Evolutionary conservation across 352 stramenopile genomes (phyloP).

Genomic region (Phytophthora cryptogea): DNA sequence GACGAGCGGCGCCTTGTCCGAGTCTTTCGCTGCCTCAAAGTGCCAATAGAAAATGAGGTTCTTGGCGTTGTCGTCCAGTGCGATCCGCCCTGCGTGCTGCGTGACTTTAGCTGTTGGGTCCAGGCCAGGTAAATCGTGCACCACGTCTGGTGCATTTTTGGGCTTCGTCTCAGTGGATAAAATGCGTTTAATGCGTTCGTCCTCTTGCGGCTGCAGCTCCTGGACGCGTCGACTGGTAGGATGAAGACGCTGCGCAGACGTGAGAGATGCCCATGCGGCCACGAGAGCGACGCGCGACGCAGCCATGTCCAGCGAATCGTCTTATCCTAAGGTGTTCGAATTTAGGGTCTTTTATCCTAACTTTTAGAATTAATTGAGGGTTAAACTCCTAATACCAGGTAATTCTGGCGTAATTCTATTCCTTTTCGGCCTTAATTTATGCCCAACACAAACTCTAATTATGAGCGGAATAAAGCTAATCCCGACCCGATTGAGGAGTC

Average conservation of each 20-base stretch:
- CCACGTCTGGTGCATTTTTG: slow-evolving; percentile 39
- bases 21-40: slow-evolving; percentile 51
- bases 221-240: slow-evolving; percentile 16
- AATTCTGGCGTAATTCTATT: no score
- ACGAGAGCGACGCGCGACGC: slow-evolving; percentile 1
- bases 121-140: slow-evolving; percentile 58
- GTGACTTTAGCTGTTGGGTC: slow-evolving; percentile 51
- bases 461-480: no score
- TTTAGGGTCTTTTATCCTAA: background rate
- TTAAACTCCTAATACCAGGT: no score
- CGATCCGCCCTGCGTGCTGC: slow-evolving; percentile 70
- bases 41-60: slow-evolving; percentile 87
- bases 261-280: slow-evolving; percentile 4
- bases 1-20: slow-evolving; percentile 61
- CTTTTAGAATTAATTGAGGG: no score
- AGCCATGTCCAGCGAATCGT: background rate
- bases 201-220: slow-evolving; percentile 10
- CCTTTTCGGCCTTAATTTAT: no score
- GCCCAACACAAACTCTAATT: no score
- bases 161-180: slow-evolving; percentile 6
- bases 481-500: no score
- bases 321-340: background rate
- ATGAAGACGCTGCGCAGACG: slow-evolving; percentile 36
- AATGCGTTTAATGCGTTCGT: background rate
- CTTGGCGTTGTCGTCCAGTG: slow-evolving; percentile 46